These are phyloP conservation scores for Tylopilus subfusipes DNA, from an alignment of 768 basidiomycete species.

Conservation along the genomic window DNA sequence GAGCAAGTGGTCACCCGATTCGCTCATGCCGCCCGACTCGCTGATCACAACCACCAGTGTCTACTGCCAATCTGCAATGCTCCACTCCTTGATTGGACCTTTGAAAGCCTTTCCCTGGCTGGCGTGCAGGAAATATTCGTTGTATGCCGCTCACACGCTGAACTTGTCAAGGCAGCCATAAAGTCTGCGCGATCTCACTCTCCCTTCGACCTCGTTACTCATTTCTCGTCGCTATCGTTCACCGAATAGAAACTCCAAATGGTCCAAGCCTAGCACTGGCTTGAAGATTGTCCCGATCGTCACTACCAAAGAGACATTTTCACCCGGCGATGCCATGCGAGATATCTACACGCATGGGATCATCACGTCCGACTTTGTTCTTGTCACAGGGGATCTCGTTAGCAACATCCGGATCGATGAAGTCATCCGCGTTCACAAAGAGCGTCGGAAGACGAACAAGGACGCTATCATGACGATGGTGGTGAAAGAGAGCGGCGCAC, in stretches of 20 bases:
- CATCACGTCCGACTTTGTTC: conserved; percentile 86
- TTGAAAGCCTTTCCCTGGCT: conserved; percentile 91
- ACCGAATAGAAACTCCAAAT: conserved; percentile 66
- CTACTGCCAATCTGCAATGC: conserved; percentile 93
- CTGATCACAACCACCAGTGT: conserved; percentile 50
- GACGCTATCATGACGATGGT: conserved; percentile 98
- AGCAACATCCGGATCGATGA: conserved; percentile 91
- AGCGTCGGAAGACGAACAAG: conserved; percentile 79
- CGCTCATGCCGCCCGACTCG: conserved; percentile 10
- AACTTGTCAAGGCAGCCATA: conserved; percentile 81
- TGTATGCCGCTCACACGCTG: conserved; percentile 87
- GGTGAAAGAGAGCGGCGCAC: conserved; percentile 71
- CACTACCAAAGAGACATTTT: conserved; percentile 82
- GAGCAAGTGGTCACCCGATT: conserved; percentile 48
- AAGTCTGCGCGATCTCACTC: conserved; percentile 47
- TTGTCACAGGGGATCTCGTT: conserved; percentile 89
- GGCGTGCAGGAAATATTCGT: conserved; percentile 97
- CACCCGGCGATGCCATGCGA: conserved; percentile 88
- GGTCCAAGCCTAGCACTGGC: conserved; percentile 75
- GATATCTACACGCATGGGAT: conserved; percentile 91
- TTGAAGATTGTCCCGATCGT: conserved; percentile 83
- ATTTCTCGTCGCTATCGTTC: conserved; percentile 1
- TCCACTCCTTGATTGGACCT: conserved; percentile 92
- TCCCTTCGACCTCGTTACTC: conserved; percentile 10
- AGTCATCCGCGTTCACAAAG: conserved; percentile 85